Conservation (phyloP, 371 early-diverging fungal species). For the Mortierella polycephala region DNA sequence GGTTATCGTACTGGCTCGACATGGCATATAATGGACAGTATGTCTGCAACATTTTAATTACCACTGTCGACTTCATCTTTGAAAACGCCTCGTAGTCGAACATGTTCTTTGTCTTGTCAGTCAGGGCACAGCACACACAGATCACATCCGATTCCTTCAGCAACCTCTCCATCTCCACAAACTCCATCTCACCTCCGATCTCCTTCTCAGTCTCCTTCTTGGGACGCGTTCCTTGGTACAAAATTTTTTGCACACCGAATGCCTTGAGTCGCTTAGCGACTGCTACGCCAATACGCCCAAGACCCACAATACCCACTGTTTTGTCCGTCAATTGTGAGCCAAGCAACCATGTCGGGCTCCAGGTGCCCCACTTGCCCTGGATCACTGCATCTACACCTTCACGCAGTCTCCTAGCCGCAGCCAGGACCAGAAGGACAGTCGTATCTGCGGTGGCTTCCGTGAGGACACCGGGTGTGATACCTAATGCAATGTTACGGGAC, state of each 20-base stretch:
- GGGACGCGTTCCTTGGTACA: constrained; percentile 65
- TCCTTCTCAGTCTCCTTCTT: constrained; percentile 55
- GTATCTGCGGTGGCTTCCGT: constrained; percentile 92
- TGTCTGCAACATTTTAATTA: constrained; percentile 31
- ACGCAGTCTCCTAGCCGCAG: constrained; percentile 76
- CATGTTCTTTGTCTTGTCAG: constrained; percentile 73
- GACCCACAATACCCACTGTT: constrained; percentile 85
- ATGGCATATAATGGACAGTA: neutral
- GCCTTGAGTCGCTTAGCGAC: constrained; percentile 76
- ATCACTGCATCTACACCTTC: constrained; percentile 67
- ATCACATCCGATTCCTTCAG: constrained; percentile 77
- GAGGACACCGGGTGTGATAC: constrained; percentile 88
- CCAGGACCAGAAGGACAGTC: constrained; percentile 77
- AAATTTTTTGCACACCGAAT: constrained; percentile 68
- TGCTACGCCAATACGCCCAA: constrained; percentile 87
- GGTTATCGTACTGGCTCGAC: no score
- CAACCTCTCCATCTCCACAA: constrained; percentile 64
- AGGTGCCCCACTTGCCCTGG: constrained; percentile 71
- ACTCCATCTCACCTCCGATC: constrained; percentile 53
- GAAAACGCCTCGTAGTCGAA: constrained; percentile 72
- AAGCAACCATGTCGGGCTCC: constrained; percentile 78
- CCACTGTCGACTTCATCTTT: constrained; percentile 76
- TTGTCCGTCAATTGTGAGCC: constrained; percentile 82
- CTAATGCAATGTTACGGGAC: constrained; percentile 67
- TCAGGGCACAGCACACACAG: constrained; percentile 80